Evolutionary conservation across 2,329 filamentous ascomycete species (phyloP).

Genomic region (Penicillium sp.): DNA sequence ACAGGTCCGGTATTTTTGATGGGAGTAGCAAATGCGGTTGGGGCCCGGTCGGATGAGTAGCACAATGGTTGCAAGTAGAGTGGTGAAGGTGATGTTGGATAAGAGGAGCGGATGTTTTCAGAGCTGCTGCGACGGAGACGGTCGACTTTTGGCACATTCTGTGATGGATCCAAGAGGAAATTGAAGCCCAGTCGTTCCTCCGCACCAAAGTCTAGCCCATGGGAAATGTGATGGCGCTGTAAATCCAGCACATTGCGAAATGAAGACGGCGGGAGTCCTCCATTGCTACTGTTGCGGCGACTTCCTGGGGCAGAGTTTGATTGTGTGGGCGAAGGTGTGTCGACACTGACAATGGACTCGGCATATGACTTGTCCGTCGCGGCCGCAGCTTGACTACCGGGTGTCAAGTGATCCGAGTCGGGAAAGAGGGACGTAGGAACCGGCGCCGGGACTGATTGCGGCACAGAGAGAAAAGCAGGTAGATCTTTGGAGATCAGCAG

Average conservation of each 20-base stretch:
- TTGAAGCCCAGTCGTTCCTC: conserved; percentile 69
- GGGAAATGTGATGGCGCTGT: conserved; percentile 45
- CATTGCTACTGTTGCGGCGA: conserved; percentile 27
- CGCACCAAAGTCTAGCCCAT: conserved; percentile 57
- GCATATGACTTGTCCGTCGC: conserved; percentile 28
- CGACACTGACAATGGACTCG: conserved; percentile 29
- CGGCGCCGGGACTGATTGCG: conserved; percentile 16
- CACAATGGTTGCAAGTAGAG: conserved; percentile 26
- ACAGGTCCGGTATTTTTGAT: conserved; percentile 65
- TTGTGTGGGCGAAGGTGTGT: conserved; percentile 31
- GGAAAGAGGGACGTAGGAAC: conserved; percentile 27
- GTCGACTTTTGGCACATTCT: conserved; percentile 55
- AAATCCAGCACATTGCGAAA: conserved; percentile 44
- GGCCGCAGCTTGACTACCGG: conserved; percentile 16
- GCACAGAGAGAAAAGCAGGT: conserved; percentile 15
- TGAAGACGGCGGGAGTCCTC: conserved; percentile 24
- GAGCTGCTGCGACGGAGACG: conserved; percentile 37
- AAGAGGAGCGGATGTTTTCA: conserved; percentile 24
- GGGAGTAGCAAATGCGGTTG: conserved; percentile 41
- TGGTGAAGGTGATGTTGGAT: conserved; percentile 21
- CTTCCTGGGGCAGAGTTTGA: conserved; percentile 24
- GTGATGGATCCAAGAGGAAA: conserved; percentile 65
- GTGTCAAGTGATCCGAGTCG: conserved; percentile 25
- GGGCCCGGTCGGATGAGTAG: conserved; percentile 23
- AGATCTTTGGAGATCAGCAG: conserved; percentile 15